Percentiles rank a stretch among this genome's conserved stretches.
phyloP scores from a whole-genome alignment of 164 flowering plant genomes.

The Magnolia changhungtana region DNA sequence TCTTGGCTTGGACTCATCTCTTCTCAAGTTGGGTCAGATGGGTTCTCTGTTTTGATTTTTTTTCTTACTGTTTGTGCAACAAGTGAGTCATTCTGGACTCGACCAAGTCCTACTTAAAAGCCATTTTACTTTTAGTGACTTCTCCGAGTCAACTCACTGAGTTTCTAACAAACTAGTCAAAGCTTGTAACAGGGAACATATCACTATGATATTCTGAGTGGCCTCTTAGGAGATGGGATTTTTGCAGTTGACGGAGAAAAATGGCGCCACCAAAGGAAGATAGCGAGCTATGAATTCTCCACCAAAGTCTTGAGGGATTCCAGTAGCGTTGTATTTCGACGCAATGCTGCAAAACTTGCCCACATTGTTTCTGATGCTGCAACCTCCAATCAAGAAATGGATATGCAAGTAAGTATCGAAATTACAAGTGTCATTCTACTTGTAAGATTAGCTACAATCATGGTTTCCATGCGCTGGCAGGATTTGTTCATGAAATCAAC shows the following conservation, averaged over 20 bases:
- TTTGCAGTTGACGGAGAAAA: slow-evolving; percentile 54
- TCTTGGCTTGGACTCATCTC: too few species aligned
- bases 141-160: not conserved
- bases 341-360: slow-evolving; percentile 32
- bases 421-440: not conserved
- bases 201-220: slow-evolving; percentile 2
- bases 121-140: not conserved
- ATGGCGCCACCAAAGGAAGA: slow-evolving; percentile 44
- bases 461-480: slow-evolving; percentile 21
- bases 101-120: too few species aligned
- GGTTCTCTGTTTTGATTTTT: too few species aligned
- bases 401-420: slow-evolving; percentile 28
- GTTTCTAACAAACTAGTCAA: not conserved
- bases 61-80: too few species aligned
- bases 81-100: too few species aligned
- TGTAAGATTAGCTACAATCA: not conserved
- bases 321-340: slow-evolving; percentile 26
- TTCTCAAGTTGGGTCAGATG: too few species aligned
- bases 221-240: slow-evolving; percentile 37
- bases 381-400: slow-evolving; percentile 9
- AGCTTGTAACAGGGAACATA: slow-evolving; percentile 3
- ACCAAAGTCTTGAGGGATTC: slow-evolving; percentile 32
- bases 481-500: slow-evolving; percentile 52
- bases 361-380: slow-evolving; percentile 19
- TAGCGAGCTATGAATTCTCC: slow-evolving; percentile 47